Evolutionary conservation across 192 early-diverging fungal genomes (phyloP), one percentile per base, ranked within the genome.

Genomic region (Coemansia umbellata): DNA sequence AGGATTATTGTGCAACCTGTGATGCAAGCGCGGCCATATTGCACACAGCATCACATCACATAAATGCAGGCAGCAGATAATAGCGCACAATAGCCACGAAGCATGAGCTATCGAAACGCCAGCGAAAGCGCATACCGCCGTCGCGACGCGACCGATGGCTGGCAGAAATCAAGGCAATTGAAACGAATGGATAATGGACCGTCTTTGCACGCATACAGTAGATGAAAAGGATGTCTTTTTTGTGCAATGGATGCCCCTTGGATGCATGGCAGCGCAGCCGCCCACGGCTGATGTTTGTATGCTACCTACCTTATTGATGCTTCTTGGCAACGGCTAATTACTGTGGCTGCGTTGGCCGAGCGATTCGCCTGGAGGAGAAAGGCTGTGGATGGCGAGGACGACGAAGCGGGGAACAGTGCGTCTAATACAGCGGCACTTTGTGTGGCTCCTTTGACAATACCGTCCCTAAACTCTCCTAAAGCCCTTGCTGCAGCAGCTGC

Each of bases 371-470:
- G n/a, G 39, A 18, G 22, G 15, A 19, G 17, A 27, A 4, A n/a
- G 23, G 42, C 42, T 44, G 42, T 44, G 21, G 23, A 26, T n/a
- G 28, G 28, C 42, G 42, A 26, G 23, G 23, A 27, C 42, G 28
- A 44, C 19, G 37, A 27, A 44, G 24, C 9, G n/a, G 28, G 42
- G 42, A 44, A 26, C 42, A 44, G 42, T 44, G 42, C 42, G 23
- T 26, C 42, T 44, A 44, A 44, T 44, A 26, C 42, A 44, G 42
- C 42, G 42, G 23, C 42, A 44, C 42, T 44, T 44, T 40, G 17
- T n/a, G 28, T 44, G 22, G 24, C 4, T 44, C 42, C 23, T 27
- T 44, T 27, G 8, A 44, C 11, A 44, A 26, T 3, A 35, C 33
- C 10, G 33, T 35, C 33, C 33, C 10, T 13, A 35, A 13, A n/a